These are phyloP conservation scores for Starmerella lactis-condensi DNA, from an alignment of 805 yeast species.

Conservation along the genomic window DNA sequence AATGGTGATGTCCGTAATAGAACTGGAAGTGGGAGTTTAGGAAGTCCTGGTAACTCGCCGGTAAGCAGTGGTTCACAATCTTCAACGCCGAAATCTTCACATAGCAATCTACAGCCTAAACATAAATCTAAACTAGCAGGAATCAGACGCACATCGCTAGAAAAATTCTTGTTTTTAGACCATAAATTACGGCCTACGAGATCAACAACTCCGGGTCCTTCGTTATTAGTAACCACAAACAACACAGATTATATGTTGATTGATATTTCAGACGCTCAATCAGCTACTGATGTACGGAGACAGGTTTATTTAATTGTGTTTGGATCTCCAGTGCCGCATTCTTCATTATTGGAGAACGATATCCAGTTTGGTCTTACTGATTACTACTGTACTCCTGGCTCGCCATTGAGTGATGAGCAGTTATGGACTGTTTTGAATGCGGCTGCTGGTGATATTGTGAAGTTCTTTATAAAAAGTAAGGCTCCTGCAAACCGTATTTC, in stretches of 20 bases:
- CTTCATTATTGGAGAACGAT: too few species aligned
- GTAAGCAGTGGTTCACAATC: background rate
- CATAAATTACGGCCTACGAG: slow-evolving; percentile 22
- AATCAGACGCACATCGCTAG: slow-evolving; percentile 14
- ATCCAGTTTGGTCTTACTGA: slow-evolving; percentile 45
- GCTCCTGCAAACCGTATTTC: slow-evolving; percentile 13
- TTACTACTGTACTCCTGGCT: slow-evolving; percentile 31
- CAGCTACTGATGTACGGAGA: slow-evolving; percentile 26
- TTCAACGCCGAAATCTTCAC: too few species aligned
- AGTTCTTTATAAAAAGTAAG: slow-evolving; percentile 11
- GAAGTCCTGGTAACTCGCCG: background rate
- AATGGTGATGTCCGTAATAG: background rate
- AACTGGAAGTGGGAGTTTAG: background rate
- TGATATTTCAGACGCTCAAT: slow-evolving; percentile 19
- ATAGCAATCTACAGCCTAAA: background rate
- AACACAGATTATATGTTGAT: slow-evolving; percentile 37
- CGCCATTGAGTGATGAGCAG: slow-evolving; percentile 17
- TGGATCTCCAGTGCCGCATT: slow-evolving; percentile 9
- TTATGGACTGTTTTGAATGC: slow-evolving; percentile 17
- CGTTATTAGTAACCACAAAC: slow-evolving; percentile 46
- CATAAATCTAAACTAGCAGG: slow-evolving; percentile 7
- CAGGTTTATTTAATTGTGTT: slow-evolving; percentile 17
- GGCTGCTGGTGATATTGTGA: slow-evolving; percentile 18
- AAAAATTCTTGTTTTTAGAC: slow-evolving; percentile 15
- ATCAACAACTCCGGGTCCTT: slow-evolving; percentile 15